phyloP scores from a whole-genome alignment of 1,284 basidiomycete species.

The Apiotrichum gamsii region DNA sequence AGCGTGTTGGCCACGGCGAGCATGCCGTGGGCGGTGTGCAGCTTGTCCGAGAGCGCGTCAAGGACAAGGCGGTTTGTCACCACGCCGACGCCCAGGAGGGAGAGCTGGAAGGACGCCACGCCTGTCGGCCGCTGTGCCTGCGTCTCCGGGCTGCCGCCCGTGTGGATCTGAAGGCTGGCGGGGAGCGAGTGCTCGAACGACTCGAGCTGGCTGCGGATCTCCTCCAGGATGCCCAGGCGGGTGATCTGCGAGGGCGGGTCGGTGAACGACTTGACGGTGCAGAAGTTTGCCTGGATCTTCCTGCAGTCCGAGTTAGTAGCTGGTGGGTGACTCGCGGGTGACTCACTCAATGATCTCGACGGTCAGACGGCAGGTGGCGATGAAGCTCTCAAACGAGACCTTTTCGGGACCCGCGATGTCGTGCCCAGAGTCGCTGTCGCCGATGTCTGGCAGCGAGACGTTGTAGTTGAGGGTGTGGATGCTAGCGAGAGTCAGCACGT shows the following conservation, averaged over 20 bases:
- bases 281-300: slow-evolving; percentile 22
- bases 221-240: slow-evolving; percentile 19
- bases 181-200: slow-evolving; percentile 19
- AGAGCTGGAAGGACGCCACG: slow-evolving; percentile 30
- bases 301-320: no score
- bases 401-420: slow-evolving; percentile 1
- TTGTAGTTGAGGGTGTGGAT: slow-evolving; percentile 21
- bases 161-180: background rate
- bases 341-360: slow-evolving; percentile 23
- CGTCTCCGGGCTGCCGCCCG: no score
- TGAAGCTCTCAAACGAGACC: slow-evolving; percentile 25
- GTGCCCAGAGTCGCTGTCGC: slow-evolving; percentile 20
- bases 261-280: slow-evolving; percentile 18
- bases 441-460: slow-evolving; percentile 26
- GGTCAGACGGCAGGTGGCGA: slow-evolving; percentile 26
- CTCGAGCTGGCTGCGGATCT: slow-evolving; percentile 16
- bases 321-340: no score
- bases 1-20: slow-evolving; percentile 14
- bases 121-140: no score
- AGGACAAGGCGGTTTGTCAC: slow-evolving; percentile 23
- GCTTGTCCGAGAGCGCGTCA: slow-evolving; percentile 6
- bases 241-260: slow-evolving; percentile 7
- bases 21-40: slow-evolving; percentile 1
- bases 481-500: no score
- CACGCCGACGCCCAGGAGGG: slow-evolving; percentile 22